Base-by-base conservation (phyloP, 2,329 filamentous ascomycete species). In the Verticillium nonalfalfae region DNA sequence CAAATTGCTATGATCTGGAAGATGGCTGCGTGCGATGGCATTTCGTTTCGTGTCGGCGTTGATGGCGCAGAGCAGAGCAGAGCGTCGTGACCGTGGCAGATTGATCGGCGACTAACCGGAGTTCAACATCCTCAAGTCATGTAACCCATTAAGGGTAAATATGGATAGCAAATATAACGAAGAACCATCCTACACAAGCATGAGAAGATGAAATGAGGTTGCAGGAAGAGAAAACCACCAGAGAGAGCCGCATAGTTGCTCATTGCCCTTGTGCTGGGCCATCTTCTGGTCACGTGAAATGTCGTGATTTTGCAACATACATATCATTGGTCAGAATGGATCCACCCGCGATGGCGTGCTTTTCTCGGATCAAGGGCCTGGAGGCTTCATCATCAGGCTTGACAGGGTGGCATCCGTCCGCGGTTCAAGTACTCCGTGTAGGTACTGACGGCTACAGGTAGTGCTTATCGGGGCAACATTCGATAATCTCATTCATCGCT, bases 251-350 rank as follows among this genome's bases (percentile, higher is more conserved):
- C 54, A 52, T 64, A 54, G 50, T 63, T 58, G 61, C 59, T 59
- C 52, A 18, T 61, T n/a, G 13, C 63, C 62, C 58, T 58, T 61
- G 56, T 56, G 39, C 59, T 59, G 62, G 54, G 58, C 54, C 56
- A 36, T 35, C 3, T 14, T 45, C 1, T 13, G 56, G 59, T 66
- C 64, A 66, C 64, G 64, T 66, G 64, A 65, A 50, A 66, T 66
- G 64, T 63, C 63, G 64, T 62, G 63, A 66, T 66, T 65, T 65
- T 63, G 15, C 33, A 58, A 60, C 33, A 13, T 4, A 15, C 39
- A 15, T 57, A 10, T 63, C 58, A 65, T 65, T 65, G 62, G 62
- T 39, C 60, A 21, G 26, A 57, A 15, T 39, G 39, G 13, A 54
- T 21, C 26, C 57, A 52, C 26, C n/a, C 35, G 45, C 34, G 60